Percentiles rank a stretch among this genome's conserved stretches.
Conservation (phyloP, 2,329 filamentous ascomycete species). For the Colletotrichum cereale region DNA sequence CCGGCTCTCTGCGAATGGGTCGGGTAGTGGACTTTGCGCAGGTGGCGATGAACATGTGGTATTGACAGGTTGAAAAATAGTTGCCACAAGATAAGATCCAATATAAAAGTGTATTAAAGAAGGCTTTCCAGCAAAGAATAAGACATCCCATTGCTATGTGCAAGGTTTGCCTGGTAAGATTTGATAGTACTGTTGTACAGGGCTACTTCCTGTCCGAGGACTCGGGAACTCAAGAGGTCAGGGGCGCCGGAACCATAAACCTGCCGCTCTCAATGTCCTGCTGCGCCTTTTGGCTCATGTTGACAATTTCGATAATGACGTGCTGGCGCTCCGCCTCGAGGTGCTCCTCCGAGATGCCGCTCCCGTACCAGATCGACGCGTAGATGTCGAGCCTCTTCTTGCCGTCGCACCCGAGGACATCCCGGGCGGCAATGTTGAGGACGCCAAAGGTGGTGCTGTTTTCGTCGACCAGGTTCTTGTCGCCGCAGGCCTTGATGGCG, state of each 20-base stretch:
- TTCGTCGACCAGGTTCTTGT: slow-evolving; percentile 42
- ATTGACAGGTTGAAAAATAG: not conserved
- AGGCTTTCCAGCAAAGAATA: not conserved
- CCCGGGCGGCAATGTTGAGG: slow-evolving; percentile 43
- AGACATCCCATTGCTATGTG: not conserved
- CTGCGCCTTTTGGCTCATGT: slow-evolving; percentile 40
- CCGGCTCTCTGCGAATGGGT: not conserved
- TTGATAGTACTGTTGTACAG: not conserved
- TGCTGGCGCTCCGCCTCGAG: slow-evolving; percentile 44
- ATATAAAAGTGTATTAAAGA: not conserved
- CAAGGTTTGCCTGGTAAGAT: no score
- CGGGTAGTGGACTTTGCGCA: no score
- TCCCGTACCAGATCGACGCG: slow-evolving; percentile 44
- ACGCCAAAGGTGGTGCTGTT: slow-evolving; percentile 42
- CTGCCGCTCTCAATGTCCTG: slow-evolving; percentile 38
- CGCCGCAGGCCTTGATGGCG: slow-evolving; percentile 44
- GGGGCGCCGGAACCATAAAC: slow-evolving; percentile 13
- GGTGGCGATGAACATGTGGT: no score
- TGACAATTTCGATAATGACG: slow-evolving; percentile 44
- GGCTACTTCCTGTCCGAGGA: no score
- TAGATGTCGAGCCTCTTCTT: slow-evolving; percentile 41
- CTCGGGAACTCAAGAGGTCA: not conserved
- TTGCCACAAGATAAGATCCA: no score
- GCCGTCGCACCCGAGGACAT: slow-evolving; percentile 32
- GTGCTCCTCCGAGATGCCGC: slow-evolving; percentile 42